These are phyloP conservation scores for Pyrus bretschneideri DNA, from an alignment of 306 rosid species.

Conservation along the genomic window DNA sequence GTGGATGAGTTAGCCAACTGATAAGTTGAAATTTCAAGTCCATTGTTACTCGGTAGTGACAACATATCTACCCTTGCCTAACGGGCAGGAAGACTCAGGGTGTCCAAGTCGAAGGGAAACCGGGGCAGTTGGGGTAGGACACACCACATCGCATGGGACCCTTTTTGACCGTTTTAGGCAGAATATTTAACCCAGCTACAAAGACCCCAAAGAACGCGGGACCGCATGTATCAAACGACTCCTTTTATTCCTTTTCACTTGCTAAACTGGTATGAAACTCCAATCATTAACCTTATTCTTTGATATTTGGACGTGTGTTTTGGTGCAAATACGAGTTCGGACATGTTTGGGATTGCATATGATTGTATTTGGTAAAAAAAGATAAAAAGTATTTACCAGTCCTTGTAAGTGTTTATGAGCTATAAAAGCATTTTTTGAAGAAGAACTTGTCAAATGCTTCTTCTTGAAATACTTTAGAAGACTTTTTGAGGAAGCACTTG, in stretches of 20 bases:
- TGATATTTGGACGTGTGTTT: not conserved
- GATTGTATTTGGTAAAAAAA: too few relatives aligned
- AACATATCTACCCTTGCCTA: not conserved
- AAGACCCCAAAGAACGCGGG: not conserved
- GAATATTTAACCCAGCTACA: not conserved
- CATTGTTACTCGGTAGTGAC: not conserved
- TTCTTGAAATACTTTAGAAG: not conserved
- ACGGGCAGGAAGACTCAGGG: not conserved
- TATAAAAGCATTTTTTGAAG: too few relatives aligned
- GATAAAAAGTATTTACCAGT: too few relatives aligned
- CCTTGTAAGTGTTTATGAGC: not conserved
- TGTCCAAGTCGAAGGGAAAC: not conserved
- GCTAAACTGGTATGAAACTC: too few relatives aligned
- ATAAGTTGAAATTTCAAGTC: not conserved
- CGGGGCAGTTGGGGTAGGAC: not conserved
- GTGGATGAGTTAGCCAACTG: not conserved
- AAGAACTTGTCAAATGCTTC: too few relatives aligned
- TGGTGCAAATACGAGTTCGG: not conserved
- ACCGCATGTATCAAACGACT: not conserved
- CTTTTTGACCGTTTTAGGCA: not conserved
- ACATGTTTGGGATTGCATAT: fast-evolving
- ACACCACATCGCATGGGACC: not conserved
- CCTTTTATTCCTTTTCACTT: not conserved
- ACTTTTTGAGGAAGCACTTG: not conserved
- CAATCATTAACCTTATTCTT: not conserved